A percentile compares a stretch with the other conserved stretches of the same genome.
phyloP scores from a whole-genome alignment of 345 rosid genomes.

The Kandelia obovata region DNA sequence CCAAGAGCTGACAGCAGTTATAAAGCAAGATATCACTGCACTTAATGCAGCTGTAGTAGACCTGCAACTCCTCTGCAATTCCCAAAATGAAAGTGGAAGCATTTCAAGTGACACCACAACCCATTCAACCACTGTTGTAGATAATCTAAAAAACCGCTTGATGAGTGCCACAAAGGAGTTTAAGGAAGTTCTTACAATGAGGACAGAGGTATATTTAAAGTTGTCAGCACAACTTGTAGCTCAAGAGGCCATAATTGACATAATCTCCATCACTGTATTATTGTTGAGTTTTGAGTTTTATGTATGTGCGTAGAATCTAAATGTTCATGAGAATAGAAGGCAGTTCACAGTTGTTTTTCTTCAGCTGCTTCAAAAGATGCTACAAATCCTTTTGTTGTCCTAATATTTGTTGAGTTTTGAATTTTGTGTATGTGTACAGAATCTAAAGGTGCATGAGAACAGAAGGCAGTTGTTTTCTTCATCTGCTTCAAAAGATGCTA shows the following conservation, averaged over 20 bases:
- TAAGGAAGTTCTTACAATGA: conserved; percentile 76
- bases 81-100: conserved; percentile 51
- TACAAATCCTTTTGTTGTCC: conserved; percentile 47
- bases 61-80: conserved; percentile 62
- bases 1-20: conserved; percentile 69
- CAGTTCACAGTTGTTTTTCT: conserved; percentile 53
- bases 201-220: conserved; percentile 57
- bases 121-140: conserved; percentile 75
- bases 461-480: conserved; percentile 78
- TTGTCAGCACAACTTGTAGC: neutral
- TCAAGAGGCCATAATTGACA: neutral
- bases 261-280: too few relatives aligned
- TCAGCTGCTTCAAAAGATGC: conserved; percentile 61
- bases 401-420: neutral
- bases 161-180: conserved; percentile 84
- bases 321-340: conserved; percentile 74
- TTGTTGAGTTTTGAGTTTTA: too few relatives aligned
- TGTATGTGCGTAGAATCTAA: conserved; percentile 48
- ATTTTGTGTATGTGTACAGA: conserved; percentile 36
- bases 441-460: conserved; percentile 71
- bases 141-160: conserved; percentile 66
- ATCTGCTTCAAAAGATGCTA: conserved; percentile 54
- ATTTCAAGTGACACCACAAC: conserved; percentile 66
- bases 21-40: conserved; percentile 80
- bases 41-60: conserved; percentile 74